A percentile compares a stretch with the other conserved stretches of the same genome.
Evolutionary conservation across 495 filamentous ascomycete genomes (phyloP).

Genomic region (Penicillium coffeae): DNA sequence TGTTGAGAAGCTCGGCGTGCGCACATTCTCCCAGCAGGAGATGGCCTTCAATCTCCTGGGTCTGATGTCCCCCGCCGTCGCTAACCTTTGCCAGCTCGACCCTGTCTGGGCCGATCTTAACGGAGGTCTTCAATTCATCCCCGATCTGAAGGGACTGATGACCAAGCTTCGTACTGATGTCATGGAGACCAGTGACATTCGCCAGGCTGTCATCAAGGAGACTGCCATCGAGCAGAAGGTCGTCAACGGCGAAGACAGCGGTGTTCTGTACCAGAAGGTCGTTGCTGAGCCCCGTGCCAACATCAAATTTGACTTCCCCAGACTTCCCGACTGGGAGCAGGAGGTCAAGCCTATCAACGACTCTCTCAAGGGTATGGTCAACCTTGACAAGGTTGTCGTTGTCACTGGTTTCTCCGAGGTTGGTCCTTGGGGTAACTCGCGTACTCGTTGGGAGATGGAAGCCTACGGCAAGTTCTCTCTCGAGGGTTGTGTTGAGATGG

Average conservation of each 20-base stretch:
- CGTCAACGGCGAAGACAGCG: conserved; percentile 89
- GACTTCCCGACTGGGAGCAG: conserved; percentile 82
- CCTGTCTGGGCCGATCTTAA: conserved; percentile 97
- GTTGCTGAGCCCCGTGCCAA: conserved; percentile 92
- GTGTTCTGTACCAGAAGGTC: conserved; percentile 90
- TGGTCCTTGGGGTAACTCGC: conserved; percentile 96
- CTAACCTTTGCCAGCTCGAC: conserved; percentile 92
- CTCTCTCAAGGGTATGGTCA: conserved; percentile 93
- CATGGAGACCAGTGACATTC: conserved; percentile 90
- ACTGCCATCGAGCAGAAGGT: conserved; percentile 96
- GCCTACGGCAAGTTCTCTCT: conserved; percentile 94
- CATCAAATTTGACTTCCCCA: conserved; percentile 93
- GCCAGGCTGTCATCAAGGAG: conserved; percentile 90
- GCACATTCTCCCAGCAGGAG: conserved; percentile 98
- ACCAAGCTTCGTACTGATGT: conserved; percentile 83
- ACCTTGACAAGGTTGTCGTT: conserved; percentile 95
- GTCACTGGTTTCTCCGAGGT: conserved; percentile 96
- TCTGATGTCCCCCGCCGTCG: conserved; percentile 90
- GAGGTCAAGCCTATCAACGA: conserved; percentile 86
- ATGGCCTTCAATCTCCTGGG: conserved; percentile 99
- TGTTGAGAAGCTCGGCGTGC: conserved; percentile 91
- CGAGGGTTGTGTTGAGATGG: conserved; percentile 98
- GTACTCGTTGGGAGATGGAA: conserved; percentile 99
- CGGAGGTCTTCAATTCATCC: conserved; percentile 94
- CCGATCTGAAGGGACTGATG: conserved; percentile 94